These are phyloP conservation scores for Corynascus novoguineensis DNA, from an alignment of 495 filamentous ascomycete species.

Conservation along the genomic window DNA sequence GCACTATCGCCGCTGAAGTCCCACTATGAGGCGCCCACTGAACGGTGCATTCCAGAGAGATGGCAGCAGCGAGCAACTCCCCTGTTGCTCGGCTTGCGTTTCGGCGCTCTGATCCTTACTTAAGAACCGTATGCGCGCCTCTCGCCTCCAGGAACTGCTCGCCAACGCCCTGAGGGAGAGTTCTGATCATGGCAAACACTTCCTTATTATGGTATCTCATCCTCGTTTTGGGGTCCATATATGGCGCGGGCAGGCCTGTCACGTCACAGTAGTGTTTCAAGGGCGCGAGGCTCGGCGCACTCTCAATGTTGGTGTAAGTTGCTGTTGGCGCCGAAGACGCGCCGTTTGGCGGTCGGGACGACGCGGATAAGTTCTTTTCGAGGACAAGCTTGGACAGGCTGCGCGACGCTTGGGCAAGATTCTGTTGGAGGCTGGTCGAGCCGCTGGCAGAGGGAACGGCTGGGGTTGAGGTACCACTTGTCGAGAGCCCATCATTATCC, in stretches of 20 bases:
- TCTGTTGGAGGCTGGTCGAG: slow-evolving; percentile 48
- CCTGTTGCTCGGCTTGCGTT: not conserved
- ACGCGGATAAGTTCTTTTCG: slow-evolving; percentile 51
- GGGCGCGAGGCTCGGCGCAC: slow-evolving; percentile 74
- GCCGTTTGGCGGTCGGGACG: slow-evolving; percentile 27
- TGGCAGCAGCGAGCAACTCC: not conserved
- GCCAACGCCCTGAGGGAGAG: slow-evolving; percentile 67
- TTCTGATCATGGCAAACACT: slow-evolving; percentile 74
- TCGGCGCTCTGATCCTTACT: slow-evolving; percentile 38
- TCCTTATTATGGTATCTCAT: slow-evolving; percentile 86
- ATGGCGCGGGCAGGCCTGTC: slow-evolving; percentile 80
- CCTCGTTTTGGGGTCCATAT: slow-evolving; percentile 89
- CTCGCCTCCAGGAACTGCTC: slow-evolving; percentile 85
- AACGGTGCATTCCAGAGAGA: not conserved
- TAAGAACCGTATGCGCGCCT: slow-evolving; percentile 87
- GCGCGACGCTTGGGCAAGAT: slow-evolving; percentile 77
- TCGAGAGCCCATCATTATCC: slow-evolving; percentile 48
- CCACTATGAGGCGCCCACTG: not conserved
- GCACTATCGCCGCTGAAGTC: not conserved
- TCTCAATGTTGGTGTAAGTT: slow-evolving; percentile 93
- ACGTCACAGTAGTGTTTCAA: slow-evolving; percentile 88
- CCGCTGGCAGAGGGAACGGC: slow-evolving; percentile 36
- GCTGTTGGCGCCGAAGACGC: slow-evolving; percentile 56
- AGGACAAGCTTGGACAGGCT: slow-evolving; percentile 79
- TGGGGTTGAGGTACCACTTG: slow-evolving; percentile 57